A percentile compares a stretch with the other conserved stretches of the same genome.
phyloP scores from a whole-genome alignment of 768 basidiomycete genomes.

The Hygrocybe coccinea region DNA sequence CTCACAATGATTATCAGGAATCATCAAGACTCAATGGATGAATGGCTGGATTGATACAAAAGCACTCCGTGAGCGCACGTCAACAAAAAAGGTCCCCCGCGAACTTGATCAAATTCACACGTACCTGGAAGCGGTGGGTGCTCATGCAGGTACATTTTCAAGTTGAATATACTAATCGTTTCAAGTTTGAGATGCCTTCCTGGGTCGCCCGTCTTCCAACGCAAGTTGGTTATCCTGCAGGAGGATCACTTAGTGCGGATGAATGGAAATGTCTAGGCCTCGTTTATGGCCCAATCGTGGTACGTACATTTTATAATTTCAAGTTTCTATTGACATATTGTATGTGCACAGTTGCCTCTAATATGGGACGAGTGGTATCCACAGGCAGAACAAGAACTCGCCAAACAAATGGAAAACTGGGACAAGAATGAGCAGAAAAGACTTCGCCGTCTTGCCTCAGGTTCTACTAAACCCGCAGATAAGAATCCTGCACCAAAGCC shows the following conservation, averaged over 20 bases:
- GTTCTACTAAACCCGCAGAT: conserved; percentile 3
- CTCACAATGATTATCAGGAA: conserved; percentile 11
- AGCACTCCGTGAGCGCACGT: conserved; percentile 9
- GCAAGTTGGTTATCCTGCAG: conserved; percentile 27
- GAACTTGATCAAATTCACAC: conserved; percentile 7
- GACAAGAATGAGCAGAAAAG: not conserved
- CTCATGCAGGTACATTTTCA: not conserved
- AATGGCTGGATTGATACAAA: conserved; percentile 18
- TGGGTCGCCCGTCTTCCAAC: conserved; percentile 16
- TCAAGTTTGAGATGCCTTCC: conserved; percentile 1
- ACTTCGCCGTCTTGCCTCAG: not conserved
- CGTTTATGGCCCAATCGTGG: conserved; percentile 25
- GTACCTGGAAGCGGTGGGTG: conserved; percentile 11
- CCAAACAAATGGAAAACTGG: not conserved
- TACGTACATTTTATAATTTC: conserved; percentile 11
- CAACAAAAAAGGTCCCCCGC: conserved; percentile 9
- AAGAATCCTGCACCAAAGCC: too few species aligned
- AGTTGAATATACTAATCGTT: not conserved
- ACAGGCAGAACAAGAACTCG: not conserved
- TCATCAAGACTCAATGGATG: conserved; percentile 25
- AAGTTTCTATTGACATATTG: not conserved
- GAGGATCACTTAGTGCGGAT: conserved; percentile 33
- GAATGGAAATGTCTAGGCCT: conserved; percentile 29
- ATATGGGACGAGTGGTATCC: conserved; percentile 20
- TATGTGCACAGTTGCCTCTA: conserved; percentile 22